Base-by-base conservation (phyloP, 495 filamentous ascomycete genomes). In the Penicillium cosmopolitanum region DNA sequence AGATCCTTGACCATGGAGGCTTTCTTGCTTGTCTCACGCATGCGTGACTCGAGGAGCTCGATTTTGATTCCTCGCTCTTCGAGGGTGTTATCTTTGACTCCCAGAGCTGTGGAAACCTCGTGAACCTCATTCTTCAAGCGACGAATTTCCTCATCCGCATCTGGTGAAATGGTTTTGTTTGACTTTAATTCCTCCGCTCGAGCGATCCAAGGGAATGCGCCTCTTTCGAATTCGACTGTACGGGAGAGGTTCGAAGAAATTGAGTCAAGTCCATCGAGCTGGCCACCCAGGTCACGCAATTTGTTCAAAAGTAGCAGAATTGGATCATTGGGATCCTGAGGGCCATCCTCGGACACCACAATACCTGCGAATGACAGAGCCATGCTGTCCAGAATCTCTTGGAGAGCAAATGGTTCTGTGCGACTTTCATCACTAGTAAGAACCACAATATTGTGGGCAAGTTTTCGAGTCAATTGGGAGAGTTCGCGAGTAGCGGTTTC, bases 61-160 rank as follows among this genome's bases (percentile, higher is more conserved):
- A 82, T 73, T 65, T 91, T 89, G 34, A 88, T 84, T 12, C 90
- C 84, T 63, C 96, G 93, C 42, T 89, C 85, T 82, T 97, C 93
- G 46, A 98, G 87, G 5, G 91, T 90, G 73, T 97, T 95, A 66
- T 96, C 94, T 72, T 96, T 96, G 59, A 96, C 89, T 3, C 85
- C 84, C 10, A 92, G 64, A 85, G 86, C 64, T 79, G 83, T 67
- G 11, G 77, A 73, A 19, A 78, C 70, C 64, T 87, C 66, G 85
- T 89, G 85, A 68, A 78, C 87, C 55, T 94, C 88, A 44, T 92
- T 89, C 65, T 87, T 89, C 35, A 96, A 76, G 16, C 85, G 84
- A 11, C 84, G 85, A 44, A 93, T 82, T 65, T 93, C 88, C 58
- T 91, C 85, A 64, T 97, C 92, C 8, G 87, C 87, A 61, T 96